Evolutionary conservation across 2,329 filamentous ascomycete species (phyloP), one percentile per base, ranked within the genome.

Genomic region (Nigrospora osmanthi): DNA sequence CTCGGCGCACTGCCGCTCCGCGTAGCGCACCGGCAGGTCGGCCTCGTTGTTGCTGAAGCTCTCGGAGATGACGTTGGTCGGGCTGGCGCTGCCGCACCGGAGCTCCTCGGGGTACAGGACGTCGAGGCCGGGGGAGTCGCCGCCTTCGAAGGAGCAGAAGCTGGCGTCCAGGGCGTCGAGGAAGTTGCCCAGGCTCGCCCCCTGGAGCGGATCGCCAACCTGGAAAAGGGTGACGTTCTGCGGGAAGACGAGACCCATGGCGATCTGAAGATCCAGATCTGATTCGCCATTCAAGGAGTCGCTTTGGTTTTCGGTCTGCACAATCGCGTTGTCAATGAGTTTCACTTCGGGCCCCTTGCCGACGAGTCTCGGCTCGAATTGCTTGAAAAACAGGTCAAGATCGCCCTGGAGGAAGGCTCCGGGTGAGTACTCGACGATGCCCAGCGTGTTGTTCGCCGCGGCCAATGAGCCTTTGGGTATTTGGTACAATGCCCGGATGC

Each of bases 11-110:
- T 80, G 75, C 3, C 76, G 64, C 40, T 64, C 52, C 48, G 72
- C 67, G 54, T 79, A 80, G 44, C 61, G 61, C 10, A 65, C 61
- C 2, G 70, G 67, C 10, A 75, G 59, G 44, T 71, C 69, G 15
- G 64, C 68, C 59, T 80, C 75, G 49, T 73, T 71, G 50, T 72
- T 71, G 12, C 65, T 68, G 56, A 80, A 80, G 11, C 71, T 76
- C 28, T 73, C 73, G 17, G 67, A 72, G 47, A 79, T 72, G 45
- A 78, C 75, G 46, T 78, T 76, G 4, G 76, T 70, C 6, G 70
- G 55, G 5, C 46, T 47, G 12, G 60, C 51, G 35, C 49, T 50
- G 11, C 54, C 54, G 31, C 54, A 57, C 11, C 53, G 47, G 4
- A 57, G 42, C 2, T 49, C 43, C 2, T 51, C 51, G 40, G 50